Base-by-base conservation (phyloP, 1,139 yeast species). In the Saccharomyces hybrid region DNA sequence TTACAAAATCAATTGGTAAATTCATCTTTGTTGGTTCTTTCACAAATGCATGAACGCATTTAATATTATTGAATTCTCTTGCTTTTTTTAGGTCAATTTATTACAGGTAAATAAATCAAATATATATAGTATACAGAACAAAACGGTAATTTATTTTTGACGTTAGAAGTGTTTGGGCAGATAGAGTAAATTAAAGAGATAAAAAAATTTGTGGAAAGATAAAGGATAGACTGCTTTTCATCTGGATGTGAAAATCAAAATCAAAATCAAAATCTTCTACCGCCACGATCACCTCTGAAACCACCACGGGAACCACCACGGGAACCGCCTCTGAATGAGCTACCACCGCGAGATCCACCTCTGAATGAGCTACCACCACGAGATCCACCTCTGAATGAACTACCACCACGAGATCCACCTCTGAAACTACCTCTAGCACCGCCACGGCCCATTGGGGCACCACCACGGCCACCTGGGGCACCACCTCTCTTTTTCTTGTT, bases 401-500 rank as follows among this genome's bases (percentile, higher is more conserved):
- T 55, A 56, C 74, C 71, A 50, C 77, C 73, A 28, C 76, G 67
- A 29, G 65, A 60, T 28, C 82, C 82, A 55, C 86, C 83, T 62
- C 80, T 71, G 63, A 74, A 68, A 42, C 78, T 77, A 29, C 81
- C 72, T 58, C 75, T 68, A 50, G 82, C 80, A 56, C 77, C 64
- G 57, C 71, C 72, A 47, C 81, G 81, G 53, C 82, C 77, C 47
- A 77, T 71, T 52, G 73, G 71, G 49, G 78, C 76, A 51, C 79
- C 77, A 48, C 73, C 72, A 52, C 81, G 77, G 44, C 78, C 74
- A 48, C 76, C 75, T 50, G 80, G 74, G 38, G 79, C 78, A 53
- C 81, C 79, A 48, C 74, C 62, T 53, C 73, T 69, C 57, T 80
- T 76, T 58, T 79, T 73, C 61, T 81, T 77, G 61, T 82, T 76